A percentile compares a stretch with the other conserved stretches of the same genome.
Evolutionary conservation across 805 yeast genomes (phyloP).

Genomic region (Cyberlindnera misumaiensis): DNA sequence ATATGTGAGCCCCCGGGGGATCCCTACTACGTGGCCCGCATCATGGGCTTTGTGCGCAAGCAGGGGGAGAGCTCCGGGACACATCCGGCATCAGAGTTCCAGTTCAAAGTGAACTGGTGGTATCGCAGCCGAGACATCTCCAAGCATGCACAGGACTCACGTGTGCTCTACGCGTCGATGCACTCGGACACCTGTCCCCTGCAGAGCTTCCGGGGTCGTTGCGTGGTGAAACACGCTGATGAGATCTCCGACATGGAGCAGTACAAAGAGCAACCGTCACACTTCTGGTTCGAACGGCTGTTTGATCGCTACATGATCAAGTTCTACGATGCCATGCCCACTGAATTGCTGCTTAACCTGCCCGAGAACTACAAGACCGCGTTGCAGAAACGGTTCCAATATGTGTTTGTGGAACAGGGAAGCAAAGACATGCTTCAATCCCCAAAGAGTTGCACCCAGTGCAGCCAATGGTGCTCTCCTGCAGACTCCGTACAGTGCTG

Average conservation of each 20-base stretch:
- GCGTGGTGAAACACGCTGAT: constrained; percentile 59
- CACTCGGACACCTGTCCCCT: constrained; percentile 82
- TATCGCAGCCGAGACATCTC: constrained; percentile 83
- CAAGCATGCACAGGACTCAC: constrained; percentile 57
- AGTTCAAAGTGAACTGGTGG: constrained; percentile 81
- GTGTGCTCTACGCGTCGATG: constrained; percentile 77
- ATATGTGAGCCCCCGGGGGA: constrained; percentile 91
- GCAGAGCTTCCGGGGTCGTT: constrained; percentile 66
- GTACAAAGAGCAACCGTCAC: constrained; percentile 53
- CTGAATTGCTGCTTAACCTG: constrained; percentile 47
- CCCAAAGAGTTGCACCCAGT: constrained; percentile 64
- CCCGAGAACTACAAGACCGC: constrained; percentile 58
- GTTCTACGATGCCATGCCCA: constrained; percentile 72
- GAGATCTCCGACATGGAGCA: constrained; percentile 49
- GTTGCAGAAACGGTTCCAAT: constrained; percentile 60
- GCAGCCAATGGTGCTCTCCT: constrained; percentile 80
- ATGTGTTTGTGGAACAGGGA: constrained; percentile 66
- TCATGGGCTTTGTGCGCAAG: constrained; percentile 61
- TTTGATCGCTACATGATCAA: constrained; percentile 82
- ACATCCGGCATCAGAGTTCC: constrained; percentile 45
- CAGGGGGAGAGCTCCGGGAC: constrained; percentile 23
- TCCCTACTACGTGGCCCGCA: constrained; percentile 83
- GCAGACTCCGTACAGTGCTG: constrained; percentile 74
- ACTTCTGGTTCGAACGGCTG: constrained; percentile 78
- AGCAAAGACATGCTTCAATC: constrained; percentile 55